Conservation (phyloP, 108 stramenopile genomes). For the Bacterosira constricta region DNA sequence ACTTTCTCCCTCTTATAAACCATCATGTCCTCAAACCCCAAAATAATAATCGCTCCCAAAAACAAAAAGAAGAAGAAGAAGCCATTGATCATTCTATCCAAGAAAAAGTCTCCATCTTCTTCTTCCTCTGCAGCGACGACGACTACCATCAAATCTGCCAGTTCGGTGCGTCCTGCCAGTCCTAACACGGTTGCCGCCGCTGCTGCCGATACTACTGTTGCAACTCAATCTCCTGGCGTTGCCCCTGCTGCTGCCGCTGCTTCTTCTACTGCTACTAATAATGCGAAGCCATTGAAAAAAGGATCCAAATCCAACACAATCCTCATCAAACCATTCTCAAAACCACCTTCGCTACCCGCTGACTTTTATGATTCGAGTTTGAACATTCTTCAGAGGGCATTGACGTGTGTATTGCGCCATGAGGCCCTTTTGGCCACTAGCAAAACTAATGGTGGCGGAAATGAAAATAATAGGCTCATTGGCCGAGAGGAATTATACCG, state of each 20-base stretch:
- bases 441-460: neutral
- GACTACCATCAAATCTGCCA: too few species aligned
- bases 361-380: conserved; percentile 74
- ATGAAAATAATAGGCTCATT: neutral
- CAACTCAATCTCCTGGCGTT: too few species aligned
- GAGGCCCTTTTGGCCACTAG: neutral
- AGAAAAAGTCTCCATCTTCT: neutral
- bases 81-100: conserved; percentile 1
- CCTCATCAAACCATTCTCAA: conserved; percentile 75
- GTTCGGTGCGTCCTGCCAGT: conserved; percentile 8
- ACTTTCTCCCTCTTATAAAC: neutral
- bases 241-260: neutral
- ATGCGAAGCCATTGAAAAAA: neutral
- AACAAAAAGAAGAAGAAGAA: conserved; percentile 40
- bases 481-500: conserved; percentile 70
- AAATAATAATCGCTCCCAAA: conserved; percentile 20
- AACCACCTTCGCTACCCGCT: conserved; percentile 72
- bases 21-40: conserved; percentile 6
- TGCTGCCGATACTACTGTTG: too few species aligned
- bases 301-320: conserved; percentile 24
- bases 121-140: neutral
- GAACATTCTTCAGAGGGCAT: conserved; percentile 51
- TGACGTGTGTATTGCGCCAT: conserved; percentile 34
- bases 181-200: conserved; percentile 12
- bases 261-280: neutral